Evolutionary conservation across 768 basidiomycete genomes (phyloP).

Genomic region (Lepiota brunneoincarnata): DNA sequence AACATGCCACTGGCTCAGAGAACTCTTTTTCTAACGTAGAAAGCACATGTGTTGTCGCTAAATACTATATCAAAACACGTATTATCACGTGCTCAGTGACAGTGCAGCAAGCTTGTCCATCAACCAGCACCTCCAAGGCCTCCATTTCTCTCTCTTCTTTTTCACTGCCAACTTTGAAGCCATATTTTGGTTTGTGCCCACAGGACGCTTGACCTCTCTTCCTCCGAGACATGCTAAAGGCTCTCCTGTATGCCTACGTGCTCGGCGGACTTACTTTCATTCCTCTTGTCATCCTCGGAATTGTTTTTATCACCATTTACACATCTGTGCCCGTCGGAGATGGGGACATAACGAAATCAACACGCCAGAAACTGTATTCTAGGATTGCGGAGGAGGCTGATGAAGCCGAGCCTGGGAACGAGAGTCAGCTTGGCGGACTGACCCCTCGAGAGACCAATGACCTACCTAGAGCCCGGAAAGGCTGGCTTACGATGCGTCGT

Average conservation of each 20-base stretch:
- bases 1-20: too few species aligned
- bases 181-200: background rate
- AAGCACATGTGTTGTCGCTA: too few species aligned
- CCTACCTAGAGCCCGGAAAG: constrained; percentile 63
- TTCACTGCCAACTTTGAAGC: too few species aligned
- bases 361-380: constrained; percentile 28
- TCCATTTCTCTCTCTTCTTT: background rate
- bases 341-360: constrained; percentile 41
- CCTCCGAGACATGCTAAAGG: constrained; percentile 56
- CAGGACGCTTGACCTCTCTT: constrained; percentile 7
- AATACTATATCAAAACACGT: too few species aligned
- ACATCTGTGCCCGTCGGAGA: constrained; percentile 82
- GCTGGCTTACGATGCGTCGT: constrained; percentile 80
- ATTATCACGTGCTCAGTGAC: too few species aligned
- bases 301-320: constrained; percentile 68
- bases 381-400: constrained; percentile 26
- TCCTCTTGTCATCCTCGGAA: constrained; percentile 62
- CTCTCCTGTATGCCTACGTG: constrained; percentile 80
- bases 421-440: background rate
- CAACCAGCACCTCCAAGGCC: background rate
- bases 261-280: constrained; percentile 90
- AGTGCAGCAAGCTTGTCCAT: background rate
- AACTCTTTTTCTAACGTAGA: too few species aligned
- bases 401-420: constrained; percentile 21
- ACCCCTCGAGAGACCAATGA: constrained; percentile 47